Conservation (phyloP, 176 grass and related monocot species). For the Poa pratensis region DNA sequence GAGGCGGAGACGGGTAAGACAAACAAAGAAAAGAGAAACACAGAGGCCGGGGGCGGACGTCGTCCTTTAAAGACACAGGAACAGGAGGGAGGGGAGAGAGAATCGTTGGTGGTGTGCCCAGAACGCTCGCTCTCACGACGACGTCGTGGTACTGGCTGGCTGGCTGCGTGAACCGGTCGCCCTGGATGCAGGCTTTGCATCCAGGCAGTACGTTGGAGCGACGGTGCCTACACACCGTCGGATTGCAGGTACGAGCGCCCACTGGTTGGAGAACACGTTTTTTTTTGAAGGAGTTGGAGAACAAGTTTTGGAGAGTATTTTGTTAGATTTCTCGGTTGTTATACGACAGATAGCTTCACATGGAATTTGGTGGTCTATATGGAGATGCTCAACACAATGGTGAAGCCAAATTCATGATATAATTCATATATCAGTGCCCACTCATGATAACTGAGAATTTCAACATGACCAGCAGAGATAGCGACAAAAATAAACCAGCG, state of each 20-base stretch:
- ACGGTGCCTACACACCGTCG: neutral
- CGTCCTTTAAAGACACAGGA: slow-evolving; percentile 29
- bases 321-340: neutral
- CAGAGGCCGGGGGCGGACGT: neutral
- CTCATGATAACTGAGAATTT: neutral
- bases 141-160: neutral
- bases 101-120: neutral
- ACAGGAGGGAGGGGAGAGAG: neutral
- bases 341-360: neutral
- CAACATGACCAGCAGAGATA: neutral
- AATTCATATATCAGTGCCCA: neutral
- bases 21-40: neutral
- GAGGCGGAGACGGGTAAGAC: slow-evolving; percentile 38
- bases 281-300: no score
- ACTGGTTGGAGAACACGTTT: neutral
- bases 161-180: slow-evolving; percentile 7
- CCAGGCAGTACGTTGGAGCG: neutral
- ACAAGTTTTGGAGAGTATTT: neutral
- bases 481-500: no score
- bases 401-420: neutral
- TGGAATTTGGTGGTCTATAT: neutral
- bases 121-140: slow-evolving; percentile 4
- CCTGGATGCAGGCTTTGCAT: neutral
- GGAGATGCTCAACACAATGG: neutral
- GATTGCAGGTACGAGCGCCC: neutral